Conservation (phyloP, 1,284 basidiomycete genomes). For the Trametes pubescens region DNA sequence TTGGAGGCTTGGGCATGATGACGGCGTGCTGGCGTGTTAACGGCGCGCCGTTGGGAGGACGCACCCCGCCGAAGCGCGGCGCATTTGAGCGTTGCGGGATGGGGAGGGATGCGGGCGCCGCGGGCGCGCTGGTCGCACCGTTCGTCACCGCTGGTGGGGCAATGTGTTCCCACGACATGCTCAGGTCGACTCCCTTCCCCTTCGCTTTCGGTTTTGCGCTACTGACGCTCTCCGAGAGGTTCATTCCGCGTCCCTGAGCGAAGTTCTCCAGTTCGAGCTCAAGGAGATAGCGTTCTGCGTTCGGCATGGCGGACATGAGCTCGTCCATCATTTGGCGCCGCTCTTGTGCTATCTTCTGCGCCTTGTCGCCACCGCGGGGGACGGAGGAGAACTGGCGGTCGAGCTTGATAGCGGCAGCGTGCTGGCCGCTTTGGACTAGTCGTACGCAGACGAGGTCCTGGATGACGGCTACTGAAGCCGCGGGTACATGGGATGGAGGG, state of each 20-base stretch:
- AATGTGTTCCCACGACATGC: conserved; percentile 64
- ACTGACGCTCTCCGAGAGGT: conserved; percentile 14
- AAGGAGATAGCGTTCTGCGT: conserved; percentile 61
- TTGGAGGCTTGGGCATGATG: conserved; percentile 26
- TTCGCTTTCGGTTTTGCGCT: conserved; percentile 8
- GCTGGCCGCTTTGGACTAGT: conserved; percentile 78
- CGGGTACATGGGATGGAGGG: conserved; percentile 58
- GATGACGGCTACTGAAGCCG: conserved; percentile 62
- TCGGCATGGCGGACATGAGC: conserved; percentile 65
- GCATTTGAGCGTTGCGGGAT: conserved; percentile 41
- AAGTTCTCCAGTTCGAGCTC: conserved; percentile 57
- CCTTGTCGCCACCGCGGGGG: conserved; percentile 36
- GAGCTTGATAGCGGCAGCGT: conserved; percentile 76
- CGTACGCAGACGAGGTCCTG: conserved; percentile 87
- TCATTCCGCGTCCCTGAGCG: conserved; percentile 31
- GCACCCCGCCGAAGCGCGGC: conserved; percentile 41
- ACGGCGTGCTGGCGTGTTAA: conserved; percentile 26
- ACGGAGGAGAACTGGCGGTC: conserved; percentile 67
- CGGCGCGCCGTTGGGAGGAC: conserved; percentile 12
- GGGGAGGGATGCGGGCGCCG: conserved; percentile 25
- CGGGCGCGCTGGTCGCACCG: conserved; percentile 2
- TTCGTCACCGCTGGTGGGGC: conserved; percentile 22
- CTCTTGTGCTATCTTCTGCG: conserved; percentile 47
- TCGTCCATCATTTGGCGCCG: conserved; percentile 76
- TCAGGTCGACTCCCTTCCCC: conserved; percentile 24